Evolutionary conservation across 345 rosid species (phyloP), one percentile per base, ranked within the genome.

Genomic region (Heritiera fomes): DNA sequence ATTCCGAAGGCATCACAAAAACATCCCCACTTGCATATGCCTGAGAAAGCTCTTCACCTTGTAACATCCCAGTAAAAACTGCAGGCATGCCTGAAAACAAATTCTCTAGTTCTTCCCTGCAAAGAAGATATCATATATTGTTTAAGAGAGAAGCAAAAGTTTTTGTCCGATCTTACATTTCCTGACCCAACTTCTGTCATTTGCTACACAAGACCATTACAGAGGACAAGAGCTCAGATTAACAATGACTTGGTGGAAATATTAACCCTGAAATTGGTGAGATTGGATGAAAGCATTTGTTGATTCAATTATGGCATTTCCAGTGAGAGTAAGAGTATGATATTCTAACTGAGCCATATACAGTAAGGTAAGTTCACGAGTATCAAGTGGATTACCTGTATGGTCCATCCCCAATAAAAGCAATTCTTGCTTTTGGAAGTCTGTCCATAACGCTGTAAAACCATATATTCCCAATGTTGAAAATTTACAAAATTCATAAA

Each of bases 21-120:
- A 94, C 92, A 79, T 96, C 99, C n/a, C 98, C 99, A 43, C 99
- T 96, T 8, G 99, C 98, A 79, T 94, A 96, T 23, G 98, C 99
- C 84, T 91, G 93, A 38, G 99, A 96, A 50, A 96, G 94, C 85
- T 92, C 99, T 73, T 94, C 97, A 6, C 97, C 98, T 80, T 79
- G 91, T 71, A 96, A 78, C 97, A 87, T 96, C 72, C 98, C 99
- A 0, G 99, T 96, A 82, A 96, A 96, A 20, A 96, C 93, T 5
- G 90, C 97, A 41, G 98, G 95, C 95, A 90, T 92, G 75, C 94
- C 95, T 7, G 86, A 2, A 71, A 96, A 94, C 86, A 94, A 77
- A 85, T 91, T 89, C 79, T 96, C 97, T 68, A 96, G 89, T 75
- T 96, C 97, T 88, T 85, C 93, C 86, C 98, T 96, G 83, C 67